Percentiles rank a stretch among this genome's conserved stretches.
phyloP scores from a whole-genome alignment of 2,329 filamentous ascomycete genomes.

The Cadophora sp. region DNA sequence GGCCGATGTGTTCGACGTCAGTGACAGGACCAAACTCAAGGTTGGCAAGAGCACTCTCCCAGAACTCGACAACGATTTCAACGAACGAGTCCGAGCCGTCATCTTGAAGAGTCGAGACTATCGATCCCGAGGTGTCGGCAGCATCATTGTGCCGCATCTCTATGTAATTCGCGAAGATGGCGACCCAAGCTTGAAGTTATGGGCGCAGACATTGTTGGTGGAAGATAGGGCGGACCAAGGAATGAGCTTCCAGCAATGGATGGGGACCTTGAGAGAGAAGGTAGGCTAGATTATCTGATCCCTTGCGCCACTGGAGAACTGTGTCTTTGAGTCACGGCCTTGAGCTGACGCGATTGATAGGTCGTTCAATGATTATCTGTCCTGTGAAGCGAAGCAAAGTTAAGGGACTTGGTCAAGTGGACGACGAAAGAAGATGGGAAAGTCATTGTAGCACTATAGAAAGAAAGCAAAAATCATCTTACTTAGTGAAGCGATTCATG shows the following conservation, averaged over 20 bases:
- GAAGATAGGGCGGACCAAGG: slow-evolving; percentile 96
- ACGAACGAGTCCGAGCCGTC: slow-evolving; percentile 88
- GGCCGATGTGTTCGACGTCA: slow-evolving; percentile 86
- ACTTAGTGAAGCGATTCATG: slow-evolving; percentile 13
- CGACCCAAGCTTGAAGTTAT: slow-evolving; percentile 91
- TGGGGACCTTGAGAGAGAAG: slow-evolving; percentile 93
- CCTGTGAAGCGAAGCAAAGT: slow-evolving; percentile 5
- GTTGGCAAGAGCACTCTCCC: slow-evolving; percentile 90
- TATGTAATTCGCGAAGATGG: slow-evolving; percentile 96
- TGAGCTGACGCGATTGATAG: slow-evolving; percentile 39
- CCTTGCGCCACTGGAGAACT: background rate
- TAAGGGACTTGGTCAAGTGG: background rate
- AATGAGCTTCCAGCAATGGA: slow-evolving; percentile 91
- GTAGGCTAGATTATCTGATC: slow-evolving; percentile 56
- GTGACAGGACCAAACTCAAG: slow-evolving; percentile 82
- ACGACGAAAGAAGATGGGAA: slow-evolving; percentile 2
- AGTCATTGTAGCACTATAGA: slow-evolving; percentile 19
- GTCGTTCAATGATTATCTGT: slow-evolving; percentile 39
- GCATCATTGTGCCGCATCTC: slow-evolving; percentile 89
- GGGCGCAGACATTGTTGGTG: slow-evolving; percentile 94
- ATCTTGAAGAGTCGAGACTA: slow-evolving; percentile 92
- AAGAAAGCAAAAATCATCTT: slow-evolving; percentile 26
- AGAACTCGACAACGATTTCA: slow-evolving; percentile 94
- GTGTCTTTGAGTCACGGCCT: slow-evolving; percentile 30
- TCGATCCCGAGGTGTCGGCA: slow-evolving; percentile 84